Base-by-base conservation (phyloP, 176 grass and related monocot species). In the Paspalum vaginatum region DNA sequence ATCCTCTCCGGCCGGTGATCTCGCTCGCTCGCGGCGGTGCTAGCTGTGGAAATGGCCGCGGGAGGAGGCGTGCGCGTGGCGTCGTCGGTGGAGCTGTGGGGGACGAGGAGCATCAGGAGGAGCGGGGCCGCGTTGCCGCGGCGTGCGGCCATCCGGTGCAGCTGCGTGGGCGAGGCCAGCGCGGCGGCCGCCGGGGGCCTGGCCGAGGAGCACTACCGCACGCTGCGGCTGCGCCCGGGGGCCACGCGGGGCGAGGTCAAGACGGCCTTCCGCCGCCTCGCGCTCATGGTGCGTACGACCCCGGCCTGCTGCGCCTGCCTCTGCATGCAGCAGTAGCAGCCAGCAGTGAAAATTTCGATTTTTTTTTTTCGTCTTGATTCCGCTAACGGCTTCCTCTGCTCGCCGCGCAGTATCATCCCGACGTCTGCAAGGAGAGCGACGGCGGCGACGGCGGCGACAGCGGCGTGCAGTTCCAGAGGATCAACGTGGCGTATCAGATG, bases 241-340 rank as follows among this genome's bases (percentile, higher is more conserved):
- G 85, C 89, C 2, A 43, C 89, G 5, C 76, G 64, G 38, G 61
- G 66, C 77, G 89, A 91, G 52, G 85, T 91, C 68, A 91, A 91
- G 89, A 78, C 57, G 78, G 89, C 89, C 15, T 91, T 91, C 82
- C 89, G 68, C 58, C 81, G 69, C 50, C 89, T 91, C 59, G 82
- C 85, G 50, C 85, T 91, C 77, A 84, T 24, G 87, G 87, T 85
- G 38, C 75, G 83, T 57, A 10, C 57, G 57, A 21, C 2, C 32
- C 0, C 55, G 6, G 4, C 64, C 14, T 71, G 32, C 32, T 32
- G 32, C 32, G 3, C 32, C 32, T 32, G 32, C 32, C 32, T 32
- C 32, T 32, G 32, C 32, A n/a, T n/a, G n/a, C n/a, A n/a, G n/a
- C n/a, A 32, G 32, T 3, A 32, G 3, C 32, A 32, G 32, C 32